Evolutionary conservation across 768 basidiomycete species (phyloP), one percentile per base, ranked within the genome.

Genomic region (Tulasnella sp.): DNA sequence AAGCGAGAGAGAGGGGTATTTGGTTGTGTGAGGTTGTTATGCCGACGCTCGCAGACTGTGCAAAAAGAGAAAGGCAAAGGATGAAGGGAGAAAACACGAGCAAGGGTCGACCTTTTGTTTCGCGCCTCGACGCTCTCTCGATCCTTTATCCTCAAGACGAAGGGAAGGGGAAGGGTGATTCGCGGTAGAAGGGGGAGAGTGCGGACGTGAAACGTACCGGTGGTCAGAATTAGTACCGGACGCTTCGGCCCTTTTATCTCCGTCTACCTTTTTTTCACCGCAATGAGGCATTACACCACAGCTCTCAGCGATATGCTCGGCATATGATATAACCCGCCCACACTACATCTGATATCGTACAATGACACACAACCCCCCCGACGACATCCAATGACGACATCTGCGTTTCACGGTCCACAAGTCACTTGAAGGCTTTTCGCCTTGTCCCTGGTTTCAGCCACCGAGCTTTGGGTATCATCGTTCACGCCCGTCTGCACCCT

Each of bases 21-120:
- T 44, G 62, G 6, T n/a, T 68, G 27, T 68, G 62, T 68, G 62
- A 68, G 62, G 62, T 68, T 68, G 62, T 68, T 68, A 68, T 68
- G 62, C 31, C 18, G 62, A 68, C 62, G 21, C 27, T 58, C 21
- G 56, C 56, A 16, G 27, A 68, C 62, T 68, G 62, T n/a, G 62
- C 34, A 27, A 34, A 68, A 34, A 68, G 62, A 68, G 62, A 68
- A 68, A 68, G 62, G 62, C 62, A 68, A 34, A 31, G 34, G 62
- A 10, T 34, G 31, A 27, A 68, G 34, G 62, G 62, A 68, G 34
- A 68, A 16, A 16, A 21, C 3, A 24, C 18, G 48, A 52, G 48
- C n/a, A n/a, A n/a, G 24, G 48, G 24, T 5, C 19, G 48, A 24
- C n/a, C n/a, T 68, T 68, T 34, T 68, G 62, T 68, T 68, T 14